Evolutionary conservation across 805 yeast genomes (phyloP), one percentile per base, ranked within the genome.

Genomic region (Lipomyces lipofer): DNA sequence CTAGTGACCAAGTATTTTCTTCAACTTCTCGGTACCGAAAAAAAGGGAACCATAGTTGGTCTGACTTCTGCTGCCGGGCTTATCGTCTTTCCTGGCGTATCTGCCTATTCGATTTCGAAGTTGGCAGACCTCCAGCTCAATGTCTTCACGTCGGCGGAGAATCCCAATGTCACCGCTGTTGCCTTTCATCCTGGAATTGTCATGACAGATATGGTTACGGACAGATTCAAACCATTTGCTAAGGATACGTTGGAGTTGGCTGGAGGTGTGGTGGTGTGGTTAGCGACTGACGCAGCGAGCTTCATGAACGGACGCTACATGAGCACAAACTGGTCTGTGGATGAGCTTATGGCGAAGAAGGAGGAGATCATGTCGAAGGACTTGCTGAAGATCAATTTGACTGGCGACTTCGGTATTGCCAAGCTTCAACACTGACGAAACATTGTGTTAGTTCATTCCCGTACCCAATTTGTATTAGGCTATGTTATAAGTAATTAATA

Each of bases 261-360:
- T 17, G 39, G 39, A 15, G 39, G 22, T 35, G 39, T 35, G 10
- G 39, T n/a, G 24, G 39, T 35, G 22, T 35, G 39, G 39, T 35
- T 35, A 17, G 39, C 39, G 24, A 35, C 39, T 35, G 39, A 35
- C 10, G 39, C 39, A 3, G 39, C 39, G 39, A 35, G 39, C 39
- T 35, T 35, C 39, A 35, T 35, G 39, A 17, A 35, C 22, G 39
- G 39, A 17, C 39, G 39, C 19, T 35, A 15, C 22, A 35, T 35
- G 39, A 15, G 22, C 19, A 35, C 39, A 13, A 35, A 35, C 22
- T 35, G 39, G 39, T 17, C 39, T 35, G 39, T 35, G 22, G 39
- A 35, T 22, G 39, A 35, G 39, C 39, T 35, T 17, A 17, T 35
- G 39, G 3, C 21, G 39, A 35, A 35, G 39, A n/a, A 35, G 39